Evolutionary conservation across 2,329 filamentous ascomycete genomes (phyloP).

Genomic region (Pseudogymnoascus sp.): DNA sequence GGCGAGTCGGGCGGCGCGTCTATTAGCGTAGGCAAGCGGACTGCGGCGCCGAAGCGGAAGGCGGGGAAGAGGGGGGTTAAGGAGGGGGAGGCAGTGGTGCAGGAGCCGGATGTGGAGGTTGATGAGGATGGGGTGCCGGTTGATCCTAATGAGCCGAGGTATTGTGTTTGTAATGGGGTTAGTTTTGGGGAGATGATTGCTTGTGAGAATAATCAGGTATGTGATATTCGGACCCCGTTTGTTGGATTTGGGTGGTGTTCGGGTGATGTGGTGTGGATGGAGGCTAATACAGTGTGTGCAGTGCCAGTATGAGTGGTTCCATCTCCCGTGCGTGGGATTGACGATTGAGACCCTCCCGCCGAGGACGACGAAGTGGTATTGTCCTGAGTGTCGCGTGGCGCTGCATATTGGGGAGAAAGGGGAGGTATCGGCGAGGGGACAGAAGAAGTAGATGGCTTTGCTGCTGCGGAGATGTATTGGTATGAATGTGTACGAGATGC

Average conservation of each 20-base stretch:
- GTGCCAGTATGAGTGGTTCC: slow-evolving; percentile 80
- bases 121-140: slow-evolving; percentile 62
- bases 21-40: slow-evolving; percentile 61
- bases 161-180: slow-evolving; percentile 71
- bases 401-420: slow-evolving; percentile 56
- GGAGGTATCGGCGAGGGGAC: slow-evolving; percentile 40
- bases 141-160: slow-evolving; percentile 65
- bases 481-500: neutral
- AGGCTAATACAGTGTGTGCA: slow-evolving; percentile 26
- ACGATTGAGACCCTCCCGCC: slow-evolving; percentile 51
- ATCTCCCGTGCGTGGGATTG: slow-evolving; percentile 67
- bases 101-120: slow-evolving; percentile 44
- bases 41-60: slow-evolving; percentile 60
- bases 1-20: slow-evolving; percentile 38
- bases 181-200: slow-evolving; percentile 78
- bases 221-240: neutral
- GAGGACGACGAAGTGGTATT: slow-evolving; percentile 75
- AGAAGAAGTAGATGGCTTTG: slow-evolving; percentile 23
- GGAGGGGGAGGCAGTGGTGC: slow-evolving; percentile 32
- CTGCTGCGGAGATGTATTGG: neutral
- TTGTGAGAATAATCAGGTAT: slow-evolving; percentile 68
- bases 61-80: slow-evolving; percentile 36
- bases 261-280: slow-evolving; percentile 28
- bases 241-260: slow-evolving; percentile 14
- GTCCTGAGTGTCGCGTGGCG: slow-evolving; percentile 61